Base-by-base conservation (phyloP, 2,329 filamentous ascomycete species). In the Zymoseptoria brevis region DNA sequence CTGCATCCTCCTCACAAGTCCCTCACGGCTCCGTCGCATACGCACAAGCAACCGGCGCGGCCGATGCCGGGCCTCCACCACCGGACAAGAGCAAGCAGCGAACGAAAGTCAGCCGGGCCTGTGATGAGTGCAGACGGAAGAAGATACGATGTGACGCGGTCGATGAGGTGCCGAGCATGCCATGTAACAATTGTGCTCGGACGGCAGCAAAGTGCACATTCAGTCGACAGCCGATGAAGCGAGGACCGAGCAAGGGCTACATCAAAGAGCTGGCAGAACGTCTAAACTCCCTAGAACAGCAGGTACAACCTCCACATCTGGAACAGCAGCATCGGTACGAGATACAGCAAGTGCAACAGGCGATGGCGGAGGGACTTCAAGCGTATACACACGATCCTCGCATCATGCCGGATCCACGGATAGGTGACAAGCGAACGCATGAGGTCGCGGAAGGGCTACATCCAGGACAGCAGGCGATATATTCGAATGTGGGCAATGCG, bases 191-290 rank as follows among this genome's bases (percentile, higher is more conserved):
- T 69, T 96, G 91, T 72, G 85, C 86, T 57, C 84, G 90, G 56
- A 86, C 89, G 7, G 83, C 83, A n/a, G 83, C 86, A n/a, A 78
- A 80, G 21, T 96, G 91, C 74, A 81, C 91, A 19, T 96, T 96
- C 71, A 95, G 89, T 73, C 83, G 91, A 55, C 87, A 94, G 57
- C 90, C 90, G 0, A 89, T 94, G 80, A 96, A 73, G 67, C 60
- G 71, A 49, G 90, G 91, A 1, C 90, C 91, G 2, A 94, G 88
- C 71, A 96, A 96, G 81, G 91, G 91, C 16, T 96, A 96, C 68
- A 96, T 96, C 72, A 96, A 95, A 72, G 90, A 96, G 73, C 81
- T 96, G 21, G 90, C 90, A 22, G 90, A 96, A 70, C 81, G 91
- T 24, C 85, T 96, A 60, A 86, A 92, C 67, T 87, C 83, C 50